Percentiles rank a stretch among this genome's conserved stretches.
Evolutionary conservation across 345 rosid genomes (phyloP).

Genomic region (Firmiana major): DNA sequence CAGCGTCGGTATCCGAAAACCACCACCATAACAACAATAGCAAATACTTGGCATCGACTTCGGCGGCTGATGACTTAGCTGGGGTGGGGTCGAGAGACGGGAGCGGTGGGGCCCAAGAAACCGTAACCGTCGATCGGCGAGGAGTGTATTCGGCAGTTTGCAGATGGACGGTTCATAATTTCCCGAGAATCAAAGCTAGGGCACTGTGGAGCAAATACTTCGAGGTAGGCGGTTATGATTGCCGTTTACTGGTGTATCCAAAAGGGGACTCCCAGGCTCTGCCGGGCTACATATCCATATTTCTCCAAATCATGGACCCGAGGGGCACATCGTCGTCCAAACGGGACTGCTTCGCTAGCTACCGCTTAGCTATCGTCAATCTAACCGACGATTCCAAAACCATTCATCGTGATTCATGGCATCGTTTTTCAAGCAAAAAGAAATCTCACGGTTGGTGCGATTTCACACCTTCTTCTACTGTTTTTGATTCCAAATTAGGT

Average conservation of each 20-base stretch:
- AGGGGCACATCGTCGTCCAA: conserved; percentile 71
- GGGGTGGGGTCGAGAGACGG: conserved; percentile 64
- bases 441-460: conserved; percentile 99
- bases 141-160: conserved; percentile 85
- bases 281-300: conserved; percentile 87
- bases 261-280: conserved; percentile 95
- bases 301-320: conserved; percentile 98
- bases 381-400: conserved; percentile 74
- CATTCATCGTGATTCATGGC: conserved; percentile 99
- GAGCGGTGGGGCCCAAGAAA: conserved; percentile 73
- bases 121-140: conserved; percentile 70
- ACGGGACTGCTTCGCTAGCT: conserved; percentile 99
- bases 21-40: background rate
- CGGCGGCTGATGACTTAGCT: conserved; percentile 59
- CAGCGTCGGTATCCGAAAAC: conserved; percentile 33
- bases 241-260: conserved; percentile 88
- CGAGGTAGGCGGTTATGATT: conserved; percentile 98
- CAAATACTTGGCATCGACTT: conserved; percentile 35
- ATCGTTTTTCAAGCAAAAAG: conserved; percentile 88
- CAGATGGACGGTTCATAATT: conserved; percentile 82
- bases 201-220: conserved; percentile 96
- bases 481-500: conserved; percentile 83
- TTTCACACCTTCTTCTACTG: conserved; percentile 77
- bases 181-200: conserved; percentile 79
- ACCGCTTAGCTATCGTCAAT: conserved; percentile 80